Conservation (phyloP, 2,329 filamentous ascomycete species). For the Talaromyces sp. region DNA sequence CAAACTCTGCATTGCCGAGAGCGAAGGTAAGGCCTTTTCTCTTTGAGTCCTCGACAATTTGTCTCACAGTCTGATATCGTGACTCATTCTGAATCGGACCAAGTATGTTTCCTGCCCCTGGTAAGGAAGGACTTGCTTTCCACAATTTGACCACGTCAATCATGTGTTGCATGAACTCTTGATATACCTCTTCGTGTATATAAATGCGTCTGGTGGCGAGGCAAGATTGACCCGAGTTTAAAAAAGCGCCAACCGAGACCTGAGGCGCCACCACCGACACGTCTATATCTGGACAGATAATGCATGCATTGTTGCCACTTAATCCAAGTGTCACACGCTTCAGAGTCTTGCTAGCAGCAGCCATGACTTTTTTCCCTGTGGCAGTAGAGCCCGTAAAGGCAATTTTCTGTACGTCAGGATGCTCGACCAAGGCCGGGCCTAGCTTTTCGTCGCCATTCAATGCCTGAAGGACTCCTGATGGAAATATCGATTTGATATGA, state of each 20-base stretch:
- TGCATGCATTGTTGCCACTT: slow-evolving; percentile 56
- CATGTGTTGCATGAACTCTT: slow-evolving; percentile 46
- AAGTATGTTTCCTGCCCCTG: slow-evolving; percentile 45
- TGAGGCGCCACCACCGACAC: slow-evolving; percentile 30
- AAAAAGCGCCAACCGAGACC: slow-evolving; percentile 49
- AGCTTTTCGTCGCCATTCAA: slow-evolving; percentile 54
- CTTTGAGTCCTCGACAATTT: slow-evolving; percentile 54
- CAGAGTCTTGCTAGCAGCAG: slow-evolving; percentile 48
- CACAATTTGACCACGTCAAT: slow-evolving; percentile 36
- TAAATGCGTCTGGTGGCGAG: slow-evolving; percentile 55
- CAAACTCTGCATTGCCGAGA: slow-evolving; percentile 42
- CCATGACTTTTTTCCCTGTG: slow-evolving; percentile 51
- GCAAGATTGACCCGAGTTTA: slow-evolving; percentile 55
- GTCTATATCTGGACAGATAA: slow-evolving; percentile 53
- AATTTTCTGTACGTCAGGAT: slow-evolving; percentile 55
- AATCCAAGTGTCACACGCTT: slow-evolving; percentile 54
- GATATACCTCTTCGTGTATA: slow-evolving; percentile 54
- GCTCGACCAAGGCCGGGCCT: slow-evolving; percentile 53
- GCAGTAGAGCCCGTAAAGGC: slow-evolving; percentile 56
- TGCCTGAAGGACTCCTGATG: slow-evolving; percentile 55
- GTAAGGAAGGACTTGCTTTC: slow-evolving; percentile 23
- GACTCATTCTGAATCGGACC: slow-evolving; percentile 60
- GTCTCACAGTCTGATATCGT: slow-evolving; percentile 57
- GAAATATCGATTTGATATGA: slow-evolving; percentile 48
- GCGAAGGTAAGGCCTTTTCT: slow-evolving; percentile 51